phyloP scores from a whole-genome alignment of 2,329 filamentous ascomycete genomes.

The Waltergamsia citrina region DNA sequence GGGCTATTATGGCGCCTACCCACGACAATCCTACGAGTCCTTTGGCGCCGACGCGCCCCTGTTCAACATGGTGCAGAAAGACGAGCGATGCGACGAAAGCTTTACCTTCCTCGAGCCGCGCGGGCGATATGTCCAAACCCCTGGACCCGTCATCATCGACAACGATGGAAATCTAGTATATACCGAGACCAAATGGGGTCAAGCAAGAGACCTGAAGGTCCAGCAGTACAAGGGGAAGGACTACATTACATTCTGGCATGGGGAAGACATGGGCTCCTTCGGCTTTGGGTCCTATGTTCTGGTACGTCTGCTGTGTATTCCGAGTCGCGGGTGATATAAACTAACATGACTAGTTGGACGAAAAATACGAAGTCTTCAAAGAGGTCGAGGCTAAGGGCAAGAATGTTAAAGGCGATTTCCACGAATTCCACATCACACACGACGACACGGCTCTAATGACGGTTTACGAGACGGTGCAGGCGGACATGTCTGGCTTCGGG shows the following conservation, averaged over 20 bases:
- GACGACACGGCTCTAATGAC: constrained; percentile 28
- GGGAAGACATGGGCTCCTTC: constrained; percentile 3
- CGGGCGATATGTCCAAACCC: constrained; percentile 20
- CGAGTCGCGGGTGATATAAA: not conserved
- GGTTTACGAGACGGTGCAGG: constrained; percentile 21
- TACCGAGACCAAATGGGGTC: constrained; percentile 15
- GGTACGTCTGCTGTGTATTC: not conserved
- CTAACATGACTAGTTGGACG: constrained; percentile 14
- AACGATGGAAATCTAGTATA: constrained; percentile 32
- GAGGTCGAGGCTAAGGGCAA: constrained; percentile 12
- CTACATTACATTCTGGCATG: constrained; percentile 25
- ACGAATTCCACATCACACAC: constrained; percentile 29
- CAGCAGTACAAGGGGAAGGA: constrained; percentile 18
- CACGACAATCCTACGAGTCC: constrained; percentile 10
- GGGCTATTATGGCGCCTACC: constrained; percentile 3
- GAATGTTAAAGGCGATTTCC: constrained; percentile 14
- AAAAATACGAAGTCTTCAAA: constrained; percentile 17
- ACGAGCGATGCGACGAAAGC: constrained; percentile 24
- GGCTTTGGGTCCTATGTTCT: not conserved
- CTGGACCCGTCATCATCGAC: constrained; percentile 33
- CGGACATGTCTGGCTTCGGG: not conserved
- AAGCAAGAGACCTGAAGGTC: constrained; percentile 14
- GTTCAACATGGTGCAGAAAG: constrained; percentile 16
- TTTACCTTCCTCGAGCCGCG: constrained; percentile 27
- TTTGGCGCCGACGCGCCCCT: constrained; percentile 17